Evolutionary conservation across 441 rosid species (phyloP).

Genomic region (Brassica balearica): DNA sequence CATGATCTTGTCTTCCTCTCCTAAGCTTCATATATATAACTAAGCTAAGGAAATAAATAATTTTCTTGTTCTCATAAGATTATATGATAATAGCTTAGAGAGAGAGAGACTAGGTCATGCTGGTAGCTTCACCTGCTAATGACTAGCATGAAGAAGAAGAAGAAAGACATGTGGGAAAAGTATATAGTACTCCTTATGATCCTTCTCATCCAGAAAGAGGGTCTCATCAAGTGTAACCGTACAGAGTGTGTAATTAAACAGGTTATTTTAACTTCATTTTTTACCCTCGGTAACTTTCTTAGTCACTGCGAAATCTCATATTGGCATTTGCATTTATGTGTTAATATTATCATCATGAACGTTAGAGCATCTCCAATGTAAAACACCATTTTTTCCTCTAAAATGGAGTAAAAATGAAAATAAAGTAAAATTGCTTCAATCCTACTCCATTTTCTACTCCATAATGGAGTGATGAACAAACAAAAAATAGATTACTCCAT

Average conservation of each 20-base stretch:
- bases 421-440: no score
- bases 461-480: no score
- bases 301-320: background rate
- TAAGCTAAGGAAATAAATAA: background rate
- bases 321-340: background rate
- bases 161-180: slow-evolving; percentile 1
- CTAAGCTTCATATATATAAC: background rate
- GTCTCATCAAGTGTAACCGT: background rate
- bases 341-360: background rate
- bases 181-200: background rate
- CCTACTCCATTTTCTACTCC: no score
- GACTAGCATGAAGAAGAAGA: slow-evolving; percentile 36
- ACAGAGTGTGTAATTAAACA: background rate
- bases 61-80: slow-evolving; percentile 5
- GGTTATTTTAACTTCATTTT: background rate
- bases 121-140: slow-evolving; percentile 44
- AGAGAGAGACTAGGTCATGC: slow-evolving; percentile 38
- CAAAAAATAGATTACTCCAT: no score
- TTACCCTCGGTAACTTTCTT: background rate
- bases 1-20: slow-evolving; percentile 47
- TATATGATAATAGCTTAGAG: slow-evolving; percentile 20
- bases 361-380: no score
- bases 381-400: no score
- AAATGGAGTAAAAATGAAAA: no score
- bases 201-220: background rate